Evolutionary conservation across 306 rosid species (phyloP).

Genomic region (Rosa lucieae): DNA sequence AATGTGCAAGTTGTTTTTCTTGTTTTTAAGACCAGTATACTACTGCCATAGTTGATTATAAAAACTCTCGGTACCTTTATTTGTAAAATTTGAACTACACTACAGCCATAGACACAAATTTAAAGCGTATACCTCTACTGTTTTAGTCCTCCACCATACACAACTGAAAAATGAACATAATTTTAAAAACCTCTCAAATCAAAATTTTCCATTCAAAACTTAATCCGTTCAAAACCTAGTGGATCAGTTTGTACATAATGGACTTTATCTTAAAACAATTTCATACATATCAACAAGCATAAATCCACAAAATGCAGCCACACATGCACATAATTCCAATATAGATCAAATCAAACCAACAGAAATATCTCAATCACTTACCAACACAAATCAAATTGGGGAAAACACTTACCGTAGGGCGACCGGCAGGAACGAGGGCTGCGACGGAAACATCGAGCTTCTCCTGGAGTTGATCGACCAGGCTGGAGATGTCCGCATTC

Average conservation of each 20-base stretch:
- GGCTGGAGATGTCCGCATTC: too few species aligned
- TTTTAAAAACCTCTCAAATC: neutral
- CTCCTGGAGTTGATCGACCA: too few species aligned
- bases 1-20: too few species aligned
- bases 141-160: neutral
- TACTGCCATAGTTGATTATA: neutral
- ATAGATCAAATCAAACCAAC: conserved; percentile 14
- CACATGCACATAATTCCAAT: neutral
- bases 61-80: neutral
- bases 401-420: too few species aligned
- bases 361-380: conserved; percentile 16
- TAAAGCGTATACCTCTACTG: neutral
- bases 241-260: neutral
- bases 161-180: neutral
- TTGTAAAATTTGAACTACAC: neutral
- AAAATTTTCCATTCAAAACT: neutral
- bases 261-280: too few species aligned
- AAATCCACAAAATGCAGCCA: neutral
- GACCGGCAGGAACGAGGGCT: too few species aligned
- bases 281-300: neutral
- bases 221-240: neutral
- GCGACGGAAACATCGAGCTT: too few species aligned
- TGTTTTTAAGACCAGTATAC: neutral
- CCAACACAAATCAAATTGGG: neutral
- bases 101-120: neutral